phyloP scores from a whole-genome alignment of 352 stramenopile genomes.

The Chrysophaeum taylorii region DNA sequence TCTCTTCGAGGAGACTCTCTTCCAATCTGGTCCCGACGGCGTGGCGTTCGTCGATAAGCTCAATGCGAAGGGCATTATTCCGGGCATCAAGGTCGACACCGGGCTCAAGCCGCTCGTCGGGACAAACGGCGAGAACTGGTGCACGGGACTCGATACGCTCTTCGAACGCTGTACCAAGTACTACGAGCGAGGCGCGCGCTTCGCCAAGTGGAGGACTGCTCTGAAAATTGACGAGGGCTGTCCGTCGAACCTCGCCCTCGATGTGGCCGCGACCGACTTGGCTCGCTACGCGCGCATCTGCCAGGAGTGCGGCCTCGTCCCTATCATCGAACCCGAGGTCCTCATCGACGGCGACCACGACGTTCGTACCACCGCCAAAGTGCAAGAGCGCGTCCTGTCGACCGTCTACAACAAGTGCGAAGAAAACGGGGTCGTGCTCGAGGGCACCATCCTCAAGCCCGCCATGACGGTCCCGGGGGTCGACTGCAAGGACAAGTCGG shows the following conservation, averaged over 20 bases:
- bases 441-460: constrained; percentile 58
- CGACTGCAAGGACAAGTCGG: constrained; percentile 36
- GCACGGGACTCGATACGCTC: constrained; percentile 49
- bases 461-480: constrained; percentile 52
- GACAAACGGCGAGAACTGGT: constrained; percentile 52
- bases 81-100: constrained; percentile 63
- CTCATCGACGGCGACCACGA: constrained; percentile 54
- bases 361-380: constrained; percentile 47
- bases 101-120: constrained; percentile 47
- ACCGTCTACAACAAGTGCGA: constrained; percentile 51
- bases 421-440: constrained; percentile 52
- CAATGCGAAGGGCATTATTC: constrained; percentile 46
- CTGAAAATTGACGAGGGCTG: constrained; percentile 27
- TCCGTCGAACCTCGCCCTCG: constrained; percentile 32
- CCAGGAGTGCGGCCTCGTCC: constrained; percentile 56
- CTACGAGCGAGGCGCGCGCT: constrained; percentile 47
- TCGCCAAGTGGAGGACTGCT: constrained; percentile 61
- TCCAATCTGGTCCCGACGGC: constrained; percentile 37
- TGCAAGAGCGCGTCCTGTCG: constrained; percentile 51
- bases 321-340: constrained; percentile 61
- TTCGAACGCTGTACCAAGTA: constrained; percentile 52
- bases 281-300: constrained; percentile 50
- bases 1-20: constrained; percentile 60
- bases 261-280: constrained; percentile 35
- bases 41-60: constrained; percentile 52